phyloP scores from a whole-genome alignment of 139 green algal genomes.

The Mesotaenium endlicherianum region DNA sequence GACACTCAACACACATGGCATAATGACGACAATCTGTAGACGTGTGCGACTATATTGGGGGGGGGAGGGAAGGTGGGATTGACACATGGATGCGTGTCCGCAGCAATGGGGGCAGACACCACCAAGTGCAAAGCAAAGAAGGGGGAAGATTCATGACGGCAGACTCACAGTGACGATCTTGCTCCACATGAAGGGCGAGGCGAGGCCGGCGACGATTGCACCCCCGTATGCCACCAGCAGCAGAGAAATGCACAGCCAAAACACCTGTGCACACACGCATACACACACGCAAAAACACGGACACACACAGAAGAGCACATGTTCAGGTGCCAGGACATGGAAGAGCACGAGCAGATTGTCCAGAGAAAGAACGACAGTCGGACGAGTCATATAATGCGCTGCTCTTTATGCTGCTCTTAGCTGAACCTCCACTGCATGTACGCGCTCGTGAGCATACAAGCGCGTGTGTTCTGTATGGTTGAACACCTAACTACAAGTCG shows the following conservation, averaged over 20 bases:
- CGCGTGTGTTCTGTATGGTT: no score
- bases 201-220: constrained; percentile 58
- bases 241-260: constrained; percentile 81
- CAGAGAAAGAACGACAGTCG: neutral
- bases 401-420: neutral
- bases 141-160: neutral
- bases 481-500: no score
- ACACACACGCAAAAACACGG: neutral
- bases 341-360: neutral
- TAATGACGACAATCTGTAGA: neutral
- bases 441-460: no score
- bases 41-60: neutral
- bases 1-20: no score
- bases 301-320: no score
- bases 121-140: neutral
- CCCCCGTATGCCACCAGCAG: constrained; percentile 72
- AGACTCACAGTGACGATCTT: constrained; percentile 48
- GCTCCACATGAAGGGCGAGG: constrained; percentile 53
- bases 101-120: neutral
- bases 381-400: neutral
- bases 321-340: no score
- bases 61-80: neutral
- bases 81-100: neutral
- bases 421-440: neutral
- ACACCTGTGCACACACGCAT: constrained; percentile 58